Base-by-base conservation (phyloP, 306 rosid species). In the Cyclanthera cordifolia region DNA sequence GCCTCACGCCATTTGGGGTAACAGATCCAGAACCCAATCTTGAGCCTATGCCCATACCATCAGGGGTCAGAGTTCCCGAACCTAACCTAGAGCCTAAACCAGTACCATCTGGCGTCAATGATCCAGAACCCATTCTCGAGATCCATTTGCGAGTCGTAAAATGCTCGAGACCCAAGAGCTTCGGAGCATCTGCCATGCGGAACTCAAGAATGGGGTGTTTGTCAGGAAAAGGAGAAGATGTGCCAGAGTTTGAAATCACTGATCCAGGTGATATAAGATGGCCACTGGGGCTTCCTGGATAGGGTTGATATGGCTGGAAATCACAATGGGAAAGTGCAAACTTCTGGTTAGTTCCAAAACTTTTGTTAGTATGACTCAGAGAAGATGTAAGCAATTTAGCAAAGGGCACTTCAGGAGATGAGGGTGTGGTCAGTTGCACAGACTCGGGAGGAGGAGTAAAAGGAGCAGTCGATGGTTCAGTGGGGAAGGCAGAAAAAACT, bases 331-430 rank as follows among this genome's bases (percentile, higher is more conserved):
- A 76, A 32, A 84, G 61, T 78, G 91, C 78, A 83, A 87, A 87
- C 84, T 87, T 93, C 75, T 82, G 96, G 70, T 76, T 84, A 45
- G 77, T 17, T 21, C 85, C 88, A 48, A 73, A 74, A 71, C 71
- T 82, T 82, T 77, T 82, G 15, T 85, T 87, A 71, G 81, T 83
- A 47, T 88, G 82, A 76, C 83, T 94, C 51, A 89, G 78, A 0
- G 93, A 87, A 76, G 98, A 89, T 15, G 93, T 84, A 77, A 92
- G 68, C 82, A 92, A 87, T 72, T 90, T 95, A 78, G 99, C 99
- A 85, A 89, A 93, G 21, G 99, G 99, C 75, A 93, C 99, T 79
- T 93, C 99, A 59, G 99, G 96, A 47, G 99, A 93, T 51, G 99
- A 87, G 46, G 99, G 96, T 61, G 99, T 90, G 50, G 99, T 93